Conservation (phyloP, 2,329 filamentous ascomycete genomes). For the Alternaria postmessia region DNA sequence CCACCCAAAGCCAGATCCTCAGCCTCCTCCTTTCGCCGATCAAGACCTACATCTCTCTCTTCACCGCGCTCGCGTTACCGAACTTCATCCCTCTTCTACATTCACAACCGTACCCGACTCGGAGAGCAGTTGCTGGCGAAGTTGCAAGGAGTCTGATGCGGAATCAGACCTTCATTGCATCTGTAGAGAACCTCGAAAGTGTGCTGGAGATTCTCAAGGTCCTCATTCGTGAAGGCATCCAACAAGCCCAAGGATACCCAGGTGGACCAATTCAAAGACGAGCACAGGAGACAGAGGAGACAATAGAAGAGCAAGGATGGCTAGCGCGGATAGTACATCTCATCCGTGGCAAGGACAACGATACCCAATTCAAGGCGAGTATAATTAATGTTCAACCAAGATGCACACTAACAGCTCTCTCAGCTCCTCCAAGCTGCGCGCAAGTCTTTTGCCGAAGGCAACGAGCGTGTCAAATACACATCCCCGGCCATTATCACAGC, state of each 20-base stretch:
- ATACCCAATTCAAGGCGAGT: conserved; percentile 82
- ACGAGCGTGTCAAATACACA: conserved; percentile 94
- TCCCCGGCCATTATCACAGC: conserved; percentile 91
- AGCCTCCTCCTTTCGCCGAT: conserved; percentile 90
- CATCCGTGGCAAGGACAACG: conserved; percentile 82
- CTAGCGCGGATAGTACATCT: conserved; percentile 91
- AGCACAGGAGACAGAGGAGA: conserved; percentile 90
- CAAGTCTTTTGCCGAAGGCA: conserved; percentile 88
- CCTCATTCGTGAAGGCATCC: conserved; percentile 90
- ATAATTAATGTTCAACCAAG: not conserved
- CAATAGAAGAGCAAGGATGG: conserved; percentile 97
- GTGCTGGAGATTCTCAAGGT: conserved; percentile 89
- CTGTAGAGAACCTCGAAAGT: conserved; percentile 81
- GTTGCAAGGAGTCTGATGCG: conserved; percentile 83
- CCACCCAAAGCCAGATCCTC: conserved; percentile 87
- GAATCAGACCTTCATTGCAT: conserved; percentile 81
- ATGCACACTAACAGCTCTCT: conserved; percentile 24
- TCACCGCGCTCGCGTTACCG: conserved; percentile 92
- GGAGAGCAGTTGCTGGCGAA: conserved; percentile 88
- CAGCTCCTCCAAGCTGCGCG: conserved; percentile 83
- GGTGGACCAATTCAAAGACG: conserved; percentile 77
- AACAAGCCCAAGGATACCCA: conserved; percentile 81
- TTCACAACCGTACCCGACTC: conserved; percentile 90
- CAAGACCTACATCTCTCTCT: conserved; percentile 88
- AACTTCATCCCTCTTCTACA: conserved; percentile 91